Base-by-base conservation (phyloP, 2,329 filamentous ascomycete species). In the Fusarium haematococcum region DNA sequence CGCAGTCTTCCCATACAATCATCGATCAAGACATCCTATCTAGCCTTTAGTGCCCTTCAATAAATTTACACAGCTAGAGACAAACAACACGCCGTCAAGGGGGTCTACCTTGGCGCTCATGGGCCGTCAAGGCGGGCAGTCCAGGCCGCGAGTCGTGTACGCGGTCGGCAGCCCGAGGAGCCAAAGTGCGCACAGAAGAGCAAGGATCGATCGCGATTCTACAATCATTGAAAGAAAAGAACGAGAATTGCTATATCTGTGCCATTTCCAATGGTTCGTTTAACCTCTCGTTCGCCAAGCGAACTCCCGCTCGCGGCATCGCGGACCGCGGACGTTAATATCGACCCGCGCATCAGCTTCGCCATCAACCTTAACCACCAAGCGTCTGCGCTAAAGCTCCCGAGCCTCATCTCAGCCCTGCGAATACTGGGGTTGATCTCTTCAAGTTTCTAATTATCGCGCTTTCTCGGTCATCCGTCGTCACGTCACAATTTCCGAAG, bases 261-360 rank as follows among this genome's bases (percentile, higher is more conserved):
- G 3, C 9, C 48, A 32, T 8, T 4, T 1, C 5, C 18, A 32
- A 54, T 54, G 18, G 27, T 13, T 10, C 18, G 27, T 32, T 32
- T 52, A 11, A 32, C 25, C 1, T 50, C 25, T 11, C 3, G 11
- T 11, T 18, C 45, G 6, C 23, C 45, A 18, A 30, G 48, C 48
- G 5, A 6, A 13, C 48, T 30, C 43, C 13, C 2, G 6, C 10
- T 0, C 6, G 48, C 25, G 35, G 50, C 16, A 64, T 23, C 13
- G 27, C 35, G 50, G 48, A 57, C 5, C 25, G 62, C 62, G 48
- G 62, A 43, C 37, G 11, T 54, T 25, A n/a, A 43, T 58, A 33
- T 30, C 20, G 27, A 35, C 27, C 62, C 62, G 62, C 35, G 35
- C 27, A 16, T 43, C 13, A 58, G 35, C 62, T 35, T 35, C 48